Conservation (phyloP, 192 early-diverging fungal species). For the Oehlia diaphana region DNA sequence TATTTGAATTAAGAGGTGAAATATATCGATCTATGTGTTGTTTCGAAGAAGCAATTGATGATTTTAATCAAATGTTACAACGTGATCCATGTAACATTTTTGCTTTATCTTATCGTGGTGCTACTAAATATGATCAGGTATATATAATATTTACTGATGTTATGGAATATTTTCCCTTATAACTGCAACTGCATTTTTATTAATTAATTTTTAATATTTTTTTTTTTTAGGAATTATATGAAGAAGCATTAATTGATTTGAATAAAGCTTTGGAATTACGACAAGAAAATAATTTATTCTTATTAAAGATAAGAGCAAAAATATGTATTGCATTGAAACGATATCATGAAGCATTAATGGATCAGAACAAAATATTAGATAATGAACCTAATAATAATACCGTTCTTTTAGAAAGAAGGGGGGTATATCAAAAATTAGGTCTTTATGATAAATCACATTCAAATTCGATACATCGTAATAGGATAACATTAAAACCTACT, state of each 20-base stretch:
- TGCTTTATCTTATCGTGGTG: conserved; percentile 15
- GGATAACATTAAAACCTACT: neutral
- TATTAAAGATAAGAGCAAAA: neutral
- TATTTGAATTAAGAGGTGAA: conserved; percentile 1
- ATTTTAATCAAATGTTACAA: neutral
- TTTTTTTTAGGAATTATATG: neutral
- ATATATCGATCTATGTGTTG: neutral
- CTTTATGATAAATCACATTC: neutral
- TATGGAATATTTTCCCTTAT: no score
- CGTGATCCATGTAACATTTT: neutral
- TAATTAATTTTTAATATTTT: no score
- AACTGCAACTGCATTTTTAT: no score
- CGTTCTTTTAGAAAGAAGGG: neutral
- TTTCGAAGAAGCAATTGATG: conserved; percentile 4
- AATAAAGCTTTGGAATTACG: neutral
- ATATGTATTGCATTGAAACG: neutral
- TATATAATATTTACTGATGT: neutral
- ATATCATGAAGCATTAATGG: neutral
- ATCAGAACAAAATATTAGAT: neutral
- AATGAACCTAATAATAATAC: neutral
- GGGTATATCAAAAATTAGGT: neutral
- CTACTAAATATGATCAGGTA: neutral
- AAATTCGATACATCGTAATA: neutral
- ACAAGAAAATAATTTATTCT: neutral
- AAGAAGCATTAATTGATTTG: neutral